Evolutionary conservation across 2,329 filamentous ascomycete species (phyloP).

Genomic region (Periconia digitata): DNA sequence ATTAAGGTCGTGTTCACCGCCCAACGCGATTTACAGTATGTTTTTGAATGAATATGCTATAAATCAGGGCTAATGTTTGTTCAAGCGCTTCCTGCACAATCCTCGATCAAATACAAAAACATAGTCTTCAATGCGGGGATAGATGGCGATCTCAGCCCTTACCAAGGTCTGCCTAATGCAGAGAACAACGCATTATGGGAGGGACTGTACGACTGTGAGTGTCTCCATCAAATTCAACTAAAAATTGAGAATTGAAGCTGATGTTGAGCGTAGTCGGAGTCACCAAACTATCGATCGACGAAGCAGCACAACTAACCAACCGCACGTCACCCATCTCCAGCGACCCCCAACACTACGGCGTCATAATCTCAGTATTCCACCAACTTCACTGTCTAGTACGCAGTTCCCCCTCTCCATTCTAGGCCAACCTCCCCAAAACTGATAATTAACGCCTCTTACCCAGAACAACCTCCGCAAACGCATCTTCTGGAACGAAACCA

Average conservation of each 20-base stretch:
- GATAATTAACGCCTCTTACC: no score
- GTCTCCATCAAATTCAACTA: no score
- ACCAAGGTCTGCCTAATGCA: constrained; percentile 1
- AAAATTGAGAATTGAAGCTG: not conserved
- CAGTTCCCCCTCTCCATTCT: not conserved
- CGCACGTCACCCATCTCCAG: constrained; percentile 4
- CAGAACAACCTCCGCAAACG: constrained; percentile 4
- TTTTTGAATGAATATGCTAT: not conserved
- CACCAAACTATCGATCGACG: not conserved
- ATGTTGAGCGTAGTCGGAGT: constrained; percentile 1
- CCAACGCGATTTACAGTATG: constrained; percentile 1
- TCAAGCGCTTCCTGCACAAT: not conserved
- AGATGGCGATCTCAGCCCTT: constrained; percentile 2
- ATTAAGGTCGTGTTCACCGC: not conserved
- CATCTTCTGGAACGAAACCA: constrained; percentile 1
- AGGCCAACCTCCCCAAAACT: not conserved
- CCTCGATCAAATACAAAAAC: constrained; percentile 1
- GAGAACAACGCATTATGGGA: constrained; percentile 2
- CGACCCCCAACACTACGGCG: constrained; percentile 3
- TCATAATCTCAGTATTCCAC: constrained; percentile 4
- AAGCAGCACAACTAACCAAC: constrained; percentile 5
- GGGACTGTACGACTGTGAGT: constrained; percentile 3
- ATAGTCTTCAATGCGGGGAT: constrained; percentile 3
- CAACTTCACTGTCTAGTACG: constrained; percentile 7
- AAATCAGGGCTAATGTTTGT: not conserved